These are phyloP conservation scores for Sonneratia caseolaris DNA, from an alignment of 345 rosid genomes.

Conservation along the genomic window DNA sequence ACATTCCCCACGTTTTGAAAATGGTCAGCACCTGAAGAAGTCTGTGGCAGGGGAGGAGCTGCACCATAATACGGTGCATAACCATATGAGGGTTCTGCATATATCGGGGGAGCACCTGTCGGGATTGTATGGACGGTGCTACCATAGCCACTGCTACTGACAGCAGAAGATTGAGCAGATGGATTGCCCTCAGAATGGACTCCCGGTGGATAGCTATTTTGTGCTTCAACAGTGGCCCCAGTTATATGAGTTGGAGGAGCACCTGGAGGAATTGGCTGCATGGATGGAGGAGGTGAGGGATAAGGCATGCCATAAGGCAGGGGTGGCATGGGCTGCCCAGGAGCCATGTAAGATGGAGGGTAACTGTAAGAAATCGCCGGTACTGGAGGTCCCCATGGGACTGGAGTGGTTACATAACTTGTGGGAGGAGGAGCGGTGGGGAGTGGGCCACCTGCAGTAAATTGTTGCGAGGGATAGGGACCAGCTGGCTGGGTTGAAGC, in stretches of 20 bases:
- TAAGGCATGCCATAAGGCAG: conserved; percentile 68
- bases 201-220: conserved; percentile 83
- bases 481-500: conserved; percentile 53
- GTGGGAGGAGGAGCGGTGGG: conserved; percentile 43
- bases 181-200: conserved; percentile 58
- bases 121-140: conserved; percentile 38
- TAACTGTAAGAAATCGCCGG: conserved; percentile 73
- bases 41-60: conserved; percentile 60
- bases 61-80: conserved; percentile 71
- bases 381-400: conserved; percentile 90
- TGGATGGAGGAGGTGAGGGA: conserved; percentile 39
- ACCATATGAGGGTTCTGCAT: conserved; percentile 39
- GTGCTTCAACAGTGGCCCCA: conserved; percentile 50
- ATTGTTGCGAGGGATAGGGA: conserved; percentile 73
- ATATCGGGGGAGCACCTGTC: conserved; percentile 42
- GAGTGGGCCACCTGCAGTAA: conserved; percentile 61
- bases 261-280: conserved; percentile 68
- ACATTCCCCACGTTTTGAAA: conserved; percentile 49
- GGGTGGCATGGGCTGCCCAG: conserved; percentile 86
- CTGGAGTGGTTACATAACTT: conserved; percentile 49
- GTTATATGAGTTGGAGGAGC: conserved; percentile 40
- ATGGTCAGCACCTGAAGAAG: conserved; percentile 41
- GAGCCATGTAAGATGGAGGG: conserved; percentile 58
- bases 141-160: conserved; percentile 36
- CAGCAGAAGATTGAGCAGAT: conserved; percentile 38